Percentiles rank a stretch among this genome's conserved stretches.
These are phyloP conservation scores for Fusarium sublunatum DNA, from an alignment of 2,329 filamentous ascomycete genomes.

Conservation along the genomic window DNA sequence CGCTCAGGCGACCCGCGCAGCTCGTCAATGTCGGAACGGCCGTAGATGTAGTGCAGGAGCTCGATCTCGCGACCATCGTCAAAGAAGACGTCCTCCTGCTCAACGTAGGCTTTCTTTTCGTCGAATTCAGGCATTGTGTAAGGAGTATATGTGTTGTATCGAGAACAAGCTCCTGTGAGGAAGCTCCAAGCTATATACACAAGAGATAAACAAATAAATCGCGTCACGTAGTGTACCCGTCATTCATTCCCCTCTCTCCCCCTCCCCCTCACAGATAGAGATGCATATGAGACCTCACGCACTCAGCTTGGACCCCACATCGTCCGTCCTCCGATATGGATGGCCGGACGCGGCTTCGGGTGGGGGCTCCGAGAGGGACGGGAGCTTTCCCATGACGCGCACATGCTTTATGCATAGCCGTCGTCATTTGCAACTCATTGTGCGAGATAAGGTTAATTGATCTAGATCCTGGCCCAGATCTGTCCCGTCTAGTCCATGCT, in stretches of 20 bases:
- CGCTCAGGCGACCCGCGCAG: slow-evolving; percentile 72
- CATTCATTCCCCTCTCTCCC: slow-evolving; percentile 31
- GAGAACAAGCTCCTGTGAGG: background rate
- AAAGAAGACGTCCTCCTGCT: slow-evolving; percentile 60
- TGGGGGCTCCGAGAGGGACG: slow-evolving; percentile 24
- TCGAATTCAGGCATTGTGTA: slow-evolving; percentile 49
- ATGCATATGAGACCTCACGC: slow-evolving; percentile 14
- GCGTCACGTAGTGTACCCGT: slow-evolving; percentile 39
- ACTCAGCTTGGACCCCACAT: slow-evolving; percentile 17
- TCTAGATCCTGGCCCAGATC: background rate
- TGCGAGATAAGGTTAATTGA: slow-evolving; percentile 12
- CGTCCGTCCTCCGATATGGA: slow-evolving; percentile 12
- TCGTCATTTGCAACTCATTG: slow-evolving; percentile 1
- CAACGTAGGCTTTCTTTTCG: slow-evolving; percentile 54
- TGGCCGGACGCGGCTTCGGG: slow-evolving; percentile 24
- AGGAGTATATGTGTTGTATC: background rate
- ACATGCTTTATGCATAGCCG: slow-evolving; percentile 25
- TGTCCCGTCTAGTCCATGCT: background rate
- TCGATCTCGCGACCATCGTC: slow-evolving; percentile 81
- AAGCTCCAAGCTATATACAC: slow-evolving; percentile 9
- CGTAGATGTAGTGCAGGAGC: slow-evolving; percentile 76
- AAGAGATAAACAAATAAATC: slow-evolving; percentile 25
- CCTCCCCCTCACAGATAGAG: slow-evolving; percentile 5
- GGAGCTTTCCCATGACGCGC: slow-evolving; percentile 37
- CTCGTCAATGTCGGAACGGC: slow-evolving; percentile 68